These are phyloP conservation scores for Vicia sativa DNA, from an alignment of 306 rosid species.

Conservation along the genomic window DNA sequence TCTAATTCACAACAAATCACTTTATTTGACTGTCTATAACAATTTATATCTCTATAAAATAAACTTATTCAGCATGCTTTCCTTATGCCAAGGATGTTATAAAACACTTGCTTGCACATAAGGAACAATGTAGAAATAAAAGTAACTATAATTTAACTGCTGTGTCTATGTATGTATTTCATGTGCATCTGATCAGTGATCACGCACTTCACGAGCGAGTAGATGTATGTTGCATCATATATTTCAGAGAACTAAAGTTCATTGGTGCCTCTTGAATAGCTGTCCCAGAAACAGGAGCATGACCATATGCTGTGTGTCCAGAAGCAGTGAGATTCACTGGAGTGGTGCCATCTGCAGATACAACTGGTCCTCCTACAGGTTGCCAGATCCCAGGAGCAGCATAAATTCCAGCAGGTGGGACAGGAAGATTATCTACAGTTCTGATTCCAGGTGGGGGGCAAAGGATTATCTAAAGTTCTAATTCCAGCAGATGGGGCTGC, in stretches of 20 bases:
- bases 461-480: too few relatives aligned
- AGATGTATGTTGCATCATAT: constrained; percentile 63
- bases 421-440: constrained; percentile 20
- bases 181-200: constrained; percentile 41
- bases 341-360: constrained; percentile 59
- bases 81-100: constrained; percentile 23
- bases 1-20: constrained; percentile 6
- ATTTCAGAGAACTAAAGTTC: constrained; percentile 64
- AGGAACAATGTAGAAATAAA: constrained; percentile 33
- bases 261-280: constrained; percentile 70
- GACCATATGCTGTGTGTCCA: constrained; percentile 63
- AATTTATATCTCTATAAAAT: constrained; percentile 31
- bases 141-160: constrained; percentile 27
- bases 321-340: constrained; percentile 56
- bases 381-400: constrained; percentile 72
- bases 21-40: constrained; percentile 32
- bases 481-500: constrained; percentile 56
- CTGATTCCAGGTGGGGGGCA: too few relatives aligned
- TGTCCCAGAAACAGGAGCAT: constrained; percentile 53
- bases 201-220: constrained; percentile 67
- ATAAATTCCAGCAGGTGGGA: constrained; percentile 57
- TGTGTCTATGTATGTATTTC: constrained; percentile 30
- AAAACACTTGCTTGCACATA: constrained; percentile 36
- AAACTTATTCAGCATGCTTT: constrained; percentile 38
- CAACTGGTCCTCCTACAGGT: constrained; percentile 77